Percentiles rank a stretch among this genome's conserved stretches.
Conservation (phyloP, 805 yeast genomes). For the Metschnikowia bowlesiae region DNA sequence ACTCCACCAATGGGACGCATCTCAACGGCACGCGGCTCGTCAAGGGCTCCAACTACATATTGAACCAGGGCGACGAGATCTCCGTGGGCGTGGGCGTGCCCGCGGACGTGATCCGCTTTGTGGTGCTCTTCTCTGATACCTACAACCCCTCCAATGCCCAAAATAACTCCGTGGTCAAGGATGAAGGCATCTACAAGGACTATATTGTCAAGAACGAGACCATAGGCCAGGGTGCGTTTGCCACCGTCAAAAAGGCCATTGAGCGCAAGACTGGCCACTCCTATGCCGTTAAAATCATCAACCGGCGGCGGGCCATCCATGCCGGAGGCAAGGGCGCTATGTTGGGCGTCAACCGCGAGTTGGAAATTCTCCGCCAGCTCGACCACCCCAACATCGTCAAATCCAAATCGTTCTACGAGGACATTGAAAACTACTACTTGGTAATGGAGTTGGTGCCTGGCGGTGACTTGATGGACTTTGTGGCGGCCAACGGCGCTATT, state of each 20-base stretch:
- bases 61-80: constrained; percentile 91
- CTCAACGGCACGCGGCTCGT: constrained; percentile 70
- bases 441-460: constrained; percentile 97
- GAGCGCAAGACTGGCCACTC: constrained; percentile 81
- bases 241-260: constrained; percentile 87
- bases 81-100: constrained; percentile 84
- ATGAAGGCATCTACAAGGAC: constrained; percentile 59
- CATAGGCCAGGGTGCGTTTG: constrained; percentile 98
- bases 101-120: constrained; percentile 55
- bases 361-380: constrained; percentile 70
- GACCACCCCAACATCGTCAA: constrained; percentile 84
- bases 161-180: constrained; percentile 29
- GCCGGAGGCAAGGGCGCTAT: constrained; percentile 55
- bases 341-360: constrained; percentile 81
- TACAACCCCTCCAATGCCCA: constrained; percentile 30
- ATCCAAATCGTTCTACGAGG: constrained; percentile 82
- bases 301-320: constrained; percentile 66
- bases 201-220: constrained; percentile 79
- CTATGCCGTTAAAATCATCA: constrained; percentile 87
- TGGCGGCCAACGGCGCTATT: constrained; percentile 85
- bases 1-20: constrained; percentile 90
- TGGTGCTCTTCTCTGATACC: constrained; percentile 45
- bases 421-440: constrained; percentile 70
- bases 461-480: constrained; percentile 97
- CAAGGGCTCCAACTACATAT: constrained; percentile 71